Evolutionary conservation across 768 basidiomycete genomes (phyloP).

Genomic region (Hericium alpestre): DNA sequence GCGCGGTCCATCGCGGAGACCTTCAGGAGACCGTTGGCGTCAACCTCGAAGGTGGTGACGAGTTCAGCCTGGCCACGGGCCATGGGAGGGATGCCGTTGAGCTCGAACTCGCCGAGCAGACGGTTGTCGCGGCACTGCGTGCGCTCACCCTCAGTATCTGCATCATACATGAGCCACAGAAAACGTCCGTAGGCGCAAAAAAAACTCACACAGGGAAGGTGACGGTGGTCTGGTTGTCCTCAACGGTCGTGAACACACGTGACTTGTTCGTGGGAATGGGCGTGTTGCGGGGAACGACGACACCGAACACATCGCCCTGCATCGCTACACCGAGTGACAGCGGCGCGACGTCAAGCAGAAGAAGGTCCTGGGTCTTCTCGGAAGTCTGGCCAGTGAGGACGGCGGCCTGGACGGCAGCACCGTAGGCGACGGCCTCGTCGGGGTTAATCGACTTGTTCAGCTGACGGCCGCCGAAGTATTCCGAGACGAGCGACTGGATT

Average conservation of each 20-base stretch:
- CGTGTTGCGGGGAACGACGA: conserved; percentile 98
- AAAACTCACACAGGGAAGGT: conserved; percentile 89
- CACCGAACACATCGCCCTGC: conserved; percentile 99
- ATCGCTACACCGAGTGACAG: conserved; percentile 99
- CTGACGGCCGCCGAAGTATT: conserved; percentile 96
- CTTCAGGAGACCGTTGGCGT: conserved; percentile 98
- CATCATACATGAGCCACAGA: conserved; percentile 7
- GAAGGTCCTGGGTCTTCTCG: conserved; percentile 96
- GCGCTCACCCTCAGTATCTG: conserved; percentile 97
- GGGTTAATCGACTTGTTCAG: conserved; percentile 99
- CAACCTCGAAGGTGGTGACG: conserved; percentile 98
- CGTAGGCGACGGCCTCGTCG: conserved; percentile 99
- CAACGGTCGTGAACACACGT: conserved; percentile 96
- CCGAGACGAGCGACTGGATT: conserved; percentile 95
- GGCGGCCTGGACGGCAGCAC: conserved; percentile 98
- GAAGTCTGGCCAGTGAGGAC: conserved; percentile 98
- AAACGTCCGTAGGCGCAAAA: neutral
- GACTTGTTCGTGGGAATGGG: conserved; percentile 99
- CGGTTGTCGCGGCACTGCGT: conserved; percentile 99
- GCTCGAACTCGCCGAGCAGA: conserved; percentile 98
- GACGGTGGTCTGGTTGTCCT: conserved; percentile 99
- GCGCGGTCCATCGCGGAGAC: conserved; percentile 98
- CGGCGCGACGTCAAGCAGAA: conserved; percentile 96
- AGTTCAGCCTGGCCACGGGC: conserved; percentile 98
- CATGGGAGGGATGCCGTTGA: conserved; percentile 98